Evolutionary conservation across 2,329 filamentous ascomycete species (phyloP).

Genomic region (Colletotrichum siamense): DNA sequence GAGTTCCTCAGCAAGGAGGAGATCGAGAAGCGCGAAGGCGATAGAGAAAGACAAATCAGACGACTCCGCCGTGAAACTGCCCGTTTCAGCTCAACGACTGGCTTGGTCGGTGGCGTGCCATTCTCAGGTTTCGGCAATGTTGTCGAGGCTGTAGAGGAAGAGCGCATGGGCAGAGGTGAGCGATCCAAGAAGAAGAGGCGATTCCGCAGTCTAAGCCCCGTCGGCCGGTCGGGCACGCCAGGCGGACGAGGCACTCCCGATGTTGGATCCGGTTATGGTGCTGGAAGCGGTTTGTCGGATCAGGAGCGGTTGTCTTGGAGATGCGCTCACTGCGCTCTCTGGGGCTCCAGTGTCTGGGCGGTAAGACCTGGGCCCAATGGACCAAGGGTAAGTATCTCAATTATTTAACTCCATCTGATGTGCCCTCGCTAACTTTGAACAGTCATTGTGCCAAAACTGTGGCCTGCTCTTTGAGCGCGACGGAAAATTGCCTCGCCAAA

Average conservation of each 20-base stretch:
- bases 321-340: slow-evolving; percentile 86
- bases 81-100: slow-evolving; percentile 84
- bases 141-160: slow-evolving; percentile 63
- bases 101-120: slow-evolving; percentile 79
- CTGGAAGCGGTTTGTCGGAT: slow-evolving; percentile 72
- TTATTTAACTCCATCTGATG: slow-evolving; percentile 24
- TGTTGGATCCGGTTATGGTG: slow-evolving; percentile 70
- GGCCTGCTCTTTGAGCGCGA: slow-evolving; percentile 89
- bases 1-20: slow-evolving; percentile 90
- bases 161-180: slow-evolving; percentile 90
- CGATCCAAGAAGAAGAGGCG: slow-evolving; percentile 94
- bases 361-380: slow-evolving; percentile 90
- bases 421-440: not conserved
- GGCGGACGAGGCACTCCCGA: slow-evolving; percentile 83
- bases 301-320: slow-evolving; percentile 84
- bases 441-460: slow-evolving; percentile 94
- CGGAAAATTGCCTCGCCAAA: slow-evolving; percentile 69
- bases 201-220: slow-evolving; percentile 86
- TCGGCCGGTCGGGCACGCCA: slow-evolving; percentile 70
- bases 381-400: slow-evolving; percentile 69
- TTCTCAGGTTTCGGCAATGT: slow-evolving; percentile 57
- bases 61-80: slow-evolving; percentile 89
- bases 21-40: slow-evolving; percentile 95
- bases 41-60: slow-evolving; percentile 89
- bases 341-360: slow-evolving; percentile 92